Evolutionary conservation across 2,329 filamentous ascomycete species (phyloP).

Genomic region (Fusarium succisae): DNA sequence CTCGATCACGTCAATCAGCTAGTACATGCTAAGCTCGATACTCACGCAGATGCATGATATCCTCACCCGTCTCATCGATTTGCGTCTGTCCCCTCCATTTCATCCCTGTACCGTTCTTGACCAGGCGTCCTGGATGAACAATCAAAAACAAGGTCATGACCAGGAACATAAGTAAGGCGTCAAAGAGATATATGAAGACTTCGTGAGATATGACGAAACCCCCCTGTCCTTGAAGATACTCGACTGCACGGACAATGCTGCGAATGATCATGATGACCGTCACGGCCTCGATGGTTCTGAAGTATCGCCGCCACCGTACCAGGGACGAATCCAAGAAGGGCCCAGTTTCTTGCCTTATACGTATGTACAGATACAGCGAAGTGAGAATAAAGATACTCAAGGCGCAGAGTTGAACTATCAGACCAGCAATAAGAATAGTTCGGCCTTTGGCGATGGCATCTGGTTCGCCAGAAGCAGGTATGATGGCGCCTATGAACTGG

Average conservation of each 20-base stretch:
- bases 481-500: constrained; percentile 14
- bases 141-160: constrained; percentile 51
- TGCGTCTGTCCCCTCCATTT: neutral
- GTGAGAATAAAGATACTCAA: constrained; percentile 4
- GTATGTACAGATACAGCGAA: neutral
- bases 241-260: constrained; percentile 57
- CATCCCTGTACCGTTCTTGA: neutral
- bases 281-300: constrained; percentile 46
- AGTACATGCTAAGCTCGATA: neutral
- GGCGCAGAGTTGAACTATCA: neutral
- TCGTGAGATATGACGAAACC: constrained; percentile 55
- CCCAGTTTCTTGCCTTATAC: neutral
- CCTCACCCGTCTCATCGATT: neutral
- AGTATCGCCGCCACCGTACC: constrained; percentile 44
- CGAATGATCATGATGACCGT: constrained; percentile 55
- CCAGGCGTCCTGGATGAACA: constrained; percentile 1
- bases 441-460: neutral
- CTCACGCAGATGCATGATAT: neutral
- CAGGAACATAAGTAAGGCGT: constrained; percentile 52
- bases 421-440: constrained; percentile 4
- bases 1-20: rapidly evolving
- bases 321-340: constrained; percentile 9
- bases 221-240: constrained; percentile 55
- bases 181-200: constrained; percentile 55
- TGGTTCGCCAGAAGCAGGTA: constrained; percentile 12